phyloP scores from a whole-genome alignment of 768 basidiomycete species.

The Leccinellum luteum region DNA sequence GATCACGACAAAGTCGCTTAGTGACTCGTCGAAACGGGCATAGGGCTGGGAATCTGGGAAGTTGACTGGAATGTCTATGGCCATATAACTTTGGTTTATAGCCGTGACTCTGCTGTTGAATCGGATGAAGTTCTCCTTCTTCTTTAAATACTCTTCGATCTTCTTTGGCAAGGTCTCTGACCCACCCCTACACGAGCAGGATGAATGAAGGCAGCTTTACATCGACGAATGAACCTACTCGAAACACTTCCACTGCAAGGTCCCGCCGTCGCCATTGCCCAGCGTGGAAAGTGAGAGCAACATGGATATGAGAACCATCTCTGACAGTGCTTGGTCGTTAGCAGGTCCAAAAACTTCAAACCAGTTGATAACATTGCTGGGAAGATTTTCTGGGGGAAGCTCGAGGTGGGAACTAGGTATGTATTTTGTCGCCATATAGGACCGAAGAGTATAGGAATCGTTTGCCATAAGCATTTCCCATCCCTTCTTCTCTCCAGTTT shows the following conservation, averaged over 20 bases:
- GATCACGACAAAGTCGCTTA: background rate
- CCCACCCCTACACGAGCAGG: background rate
- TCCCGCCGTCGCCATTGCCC: background rate
- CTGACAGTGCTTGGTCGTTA: background rate
- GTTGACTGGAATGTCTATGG: background rate
- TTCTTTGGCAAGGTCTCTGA: conserved; percentile 6
- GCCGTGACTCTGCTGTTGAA: conserved; percentile 6
- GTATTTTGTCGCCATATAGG: conserved; percentile 20
- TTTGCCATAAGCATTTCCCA: conserved; percentile 27
- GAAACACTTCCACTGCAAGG: conserved; percentile 7
- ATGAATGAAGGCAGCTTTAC: background rate
- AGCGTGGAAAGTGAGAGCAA: background rate
- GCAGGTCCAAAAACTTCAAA: background rate
- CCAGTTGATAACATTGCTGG: conserved; percentile 29
- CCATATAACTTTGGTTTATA: background rate
- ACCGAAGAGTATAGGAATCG: conserved; percentile 27
- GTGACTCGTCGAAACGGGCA: background rate
- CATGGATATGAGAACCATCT: background rate
- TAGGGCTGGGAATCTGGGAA: background rate
- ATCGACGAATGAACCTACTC: background rate
- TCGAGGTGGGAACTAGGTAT: conserved; percentile 15
- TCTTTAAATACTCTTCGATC: background rate
- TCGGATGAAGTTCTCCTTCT: background rate
- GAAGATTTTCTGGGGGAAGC: conserved; percentile 14
- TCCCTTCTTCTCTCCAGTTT: conserved; percentile 17